Conservation (phyloP, 176 grass and related monocot species). For the barley (Hordeum vulgare) region MorexV3_pseudomolecules_assembly NC_058523.1:138380111-138380610, state of each 20-base stretch:
- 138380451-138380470: neutral
- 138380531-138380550: slow-evolving; percentile 64
- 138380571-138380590: slow-evolving; percentile 84
- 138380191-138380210: slow-evolving; percentile 98
- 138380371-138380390: slow-evolving; percentile 50
- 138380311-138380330: slow-evolving; percentile 76
- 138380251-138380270: slow-evolving; percentile 97
- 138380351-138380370: slow-evolving; percentile 92
- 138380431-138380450: neutral
- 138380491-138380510: neutral
- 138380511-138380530: slow-evolving; percentile 30
- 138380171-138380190: slow-evolving; percentile 91
- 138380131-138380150: slow-evolving; percentile 94
- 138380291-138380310: slow-evolving; percentile 75
- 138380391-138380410: neutral
- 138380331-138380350: slow-evolving; percentile 79
- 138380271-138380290: slow-evolving; percentile 74
- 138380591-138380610: slow-evolving; percentile 56
- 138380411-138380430: neutral
- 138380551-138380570: slow-evolving; percentile 94
- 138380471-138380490: neutral
- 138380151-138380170: slow-evolving; percentile 71
- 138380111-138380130: slow-evolving; percentile 97
- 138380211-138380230: slow-evolving; percentile 83
- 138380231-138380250: slow-evolving; percentile 92